These are phyloP conservation scores for Colletotrichum neosansevieriae DNA, from an alignment of 2,329 filamentous ascomycete genomes.

Conservation along the genomic window DNA sequence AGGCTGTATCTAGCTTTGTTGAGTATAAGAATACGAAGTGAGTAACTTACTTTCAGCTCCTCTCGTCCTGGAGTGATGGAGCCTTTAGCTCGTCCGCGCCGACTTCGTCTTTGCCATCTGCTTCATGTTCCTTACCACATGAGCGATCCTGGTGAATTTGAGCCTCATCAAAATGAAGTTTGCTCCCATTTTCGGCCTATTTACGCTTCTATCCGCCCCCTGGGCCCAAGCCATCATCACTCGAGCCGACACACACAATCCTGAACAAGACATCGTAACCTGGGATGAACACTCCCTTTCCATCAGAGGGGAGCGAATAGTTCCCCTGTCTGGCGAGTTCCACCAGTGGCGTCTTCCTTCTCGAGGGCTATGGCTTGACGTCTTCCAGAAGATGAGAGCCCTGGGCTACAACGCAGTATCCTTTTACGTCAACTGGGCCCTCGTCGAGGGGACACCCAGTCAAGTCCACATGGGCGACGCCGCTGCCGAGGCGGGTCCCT, in stretches of 20 bases:
- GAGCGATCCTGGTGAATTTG: too few relatives aligned
- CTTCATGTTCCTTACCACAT: too few relatives aligned
- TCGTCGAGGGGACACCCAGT: constrained; percentile 76
- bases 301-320: constrained; percentile 74
- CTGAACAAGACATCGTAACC: too few relatives aligned
- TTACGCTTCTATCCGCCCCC: background rate
- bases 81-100: too few relatives aligned
- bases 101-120: too few relatives aligned
- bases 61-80: too few relatives aligned
- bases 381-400: constrained; percentile 81
- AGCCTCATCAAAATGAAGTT: background rate
- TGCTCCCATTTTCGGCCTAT: background rate
- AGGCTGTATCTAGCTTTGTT: too few relatives aligned
- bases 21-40: too few relatives aligned
- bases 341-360: constrained; percentile 67
- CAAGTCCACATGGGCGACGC: constrained; percentile 74
- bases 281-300: constrained; percentile 77
- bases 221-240: background rate
- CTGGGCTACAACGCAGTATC: constrained; percentile 78
- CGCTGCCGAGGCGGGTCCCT: constrained; percentile 75
- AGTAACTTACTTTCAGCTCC: too few relatives aligned
- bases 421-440: constrained; percentile 79
- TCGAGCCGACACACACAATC: background rate
- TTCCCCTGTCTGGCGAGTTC: constrained; percentile 79
- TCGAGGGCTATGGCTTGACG: constrained; percentile 66